Conservation (phyloP, 176 grass and related monocot species). For the Aegilops speltoides region DNA sequence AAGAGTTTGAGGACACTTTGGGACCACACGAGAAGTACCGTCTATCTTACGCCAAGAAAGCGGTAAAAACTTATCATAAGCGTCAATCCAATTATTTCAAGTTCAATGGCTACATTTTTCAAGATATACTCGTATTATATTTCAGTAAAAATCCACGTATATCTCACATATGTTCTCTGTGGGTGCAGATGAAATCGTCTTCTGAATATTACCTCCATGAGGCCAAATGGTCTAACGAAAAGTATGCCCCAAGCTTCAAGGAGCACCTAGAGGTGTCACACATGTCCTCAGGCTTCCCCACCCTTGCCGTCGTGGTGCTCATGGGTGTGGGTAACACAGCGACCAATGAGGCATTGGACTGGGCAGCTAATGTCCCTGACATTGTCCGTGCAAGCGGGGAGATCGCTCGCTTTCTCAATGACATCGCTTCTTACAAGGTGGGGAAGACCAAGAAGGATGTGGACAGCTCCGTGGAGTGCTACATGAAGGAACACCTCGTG, state of each 20-base stretch:
- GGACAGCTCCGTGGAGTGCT: not conserved
- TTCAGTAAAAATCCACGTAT: too few relatives aligned
- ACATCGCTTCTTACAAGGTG: not conserved
- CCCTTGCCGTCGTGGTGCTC: not conserved
- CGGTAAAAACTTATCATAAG: not conserved
- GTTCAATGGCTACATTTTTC: too few relatives aligned
- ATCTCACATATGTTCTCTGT: too few relatives aligned
- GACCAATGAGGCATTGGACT: not conserved
- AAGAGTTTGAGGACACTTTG: not conserved
- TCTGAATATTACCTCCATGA: not conserved
- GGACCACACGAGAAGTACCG: not conserved
- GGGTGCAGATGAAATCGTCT: too few relatives aligned
- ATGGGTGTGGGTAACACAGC: not conserved
- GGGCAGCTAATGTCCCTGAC: not conserved
- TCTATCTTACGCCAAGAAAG: not conserved
- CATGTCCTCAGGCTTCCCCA: not conserved
- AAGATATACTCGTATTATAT: too few relatives aligned
- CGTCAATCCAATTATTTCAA: too few relatives aligned
- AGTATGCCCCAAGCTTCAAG: not conserved
- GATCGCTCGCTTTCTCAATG: not conserved
- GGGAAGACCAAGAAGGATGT: not conserved
- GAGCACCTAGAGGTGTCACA: not conserved
- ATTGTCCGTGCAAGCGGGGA: not conserved
- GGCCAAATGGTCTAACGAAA: constrained; percentile 5
- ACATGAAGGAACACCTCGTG: not conserved